These are phyloP conservation scores for Rubroshorea leprosula DNA, from an alignment of 345 rosid species.

Conservation along the genomic window DNA sequence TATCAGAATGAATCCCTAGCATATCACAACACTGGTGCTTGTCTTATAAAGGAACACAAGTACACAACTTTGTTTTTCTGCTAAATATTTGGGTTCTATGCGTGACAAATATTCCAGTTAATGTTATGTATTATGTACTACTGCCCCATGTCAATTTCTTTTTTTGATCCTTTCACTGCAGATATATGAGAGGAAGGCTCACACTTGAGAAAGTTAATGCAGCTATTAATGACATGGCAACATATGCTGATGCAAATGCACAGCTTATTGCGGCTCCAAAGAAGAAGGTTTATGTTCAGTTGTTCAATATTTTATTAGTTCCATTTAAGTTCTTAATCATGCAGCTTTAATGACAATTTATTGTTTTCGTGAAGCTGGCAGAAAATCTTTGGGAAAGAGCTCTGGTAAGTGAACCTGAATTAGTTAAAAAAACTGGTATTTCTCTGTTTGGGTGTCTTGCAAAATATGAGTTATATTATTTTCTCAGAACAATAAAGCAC, in stretches of 20 bases:
- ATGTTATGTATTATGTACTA: neutral
- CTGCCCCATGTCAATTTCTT: slow-evolving; percentile 1
- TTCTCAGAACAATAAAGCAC: slow-evolving; percentile 4
- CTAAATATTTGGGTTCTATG: neutral
- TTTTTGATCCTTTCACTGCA: slow-evolving; percentile 17
- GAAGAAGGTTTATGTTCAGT: slow-evolving; percentile 51
- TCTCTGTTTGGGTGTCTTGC: neutral
- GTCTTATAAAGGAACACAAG: neutral
- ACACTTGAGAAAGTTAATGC: slow-evolving; percentile 88
- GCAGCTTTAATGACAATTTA: slow-evolving; percentile 13
- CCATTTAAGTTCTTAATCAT: slow-evolving; percentile 7
- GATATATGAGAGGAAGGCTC: slow-evolving; percentile 97
- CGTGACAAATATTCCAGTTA: neutral
- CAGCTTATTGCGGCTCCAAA: slow-evolving; percentile 76
- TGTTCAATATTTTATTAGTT: slow-evolving; percentile 1
- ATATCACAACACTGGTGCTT: neutral
- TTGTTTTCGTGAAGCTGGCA: slow-evolving; percentile 45
- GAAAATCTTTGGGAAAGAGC: slow-evolving; percentile 90
- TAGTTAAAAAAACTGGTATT: neutral
- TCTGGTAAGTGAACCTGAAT: slow-evolving; percentile 45
- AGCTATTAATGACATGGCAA: slow-evolving; percentile 80
- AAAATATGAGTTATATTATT: neutral
- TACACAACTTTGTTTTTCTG: neutral
- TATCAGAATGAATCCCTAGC: neutral
- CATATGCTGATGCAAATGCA: slow-evolving; percentile 76